Conservation (phyloP, 148 eudicot genomes). For the Amaranthus cruentus region DNA sequence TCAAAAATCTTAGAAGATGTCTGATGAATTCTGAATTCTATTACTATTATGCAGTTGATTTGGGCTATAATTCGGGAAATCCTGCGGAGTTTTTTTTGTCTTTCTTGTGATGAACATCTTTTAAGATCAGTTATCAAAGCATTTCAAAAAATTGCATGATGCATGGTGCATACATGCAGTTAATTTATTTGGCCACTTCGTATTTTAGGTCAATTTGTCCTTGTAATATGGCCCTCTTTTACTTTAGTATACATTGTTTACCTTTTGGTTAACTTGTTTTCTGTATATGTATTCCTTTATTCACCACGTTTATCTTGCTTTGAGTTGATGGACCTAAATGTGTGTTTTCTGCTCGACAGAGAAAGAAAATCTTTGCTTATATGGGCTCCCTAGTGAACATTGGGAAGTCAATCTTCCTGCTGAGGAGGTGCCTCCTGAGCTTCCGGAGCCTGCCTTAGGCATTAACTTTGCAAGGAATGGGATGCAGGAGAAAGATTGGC, state of each 20-base stretch:
- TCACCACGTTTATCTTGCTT: background rate
- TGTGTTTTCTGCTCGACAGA: conserved; percentile 39
- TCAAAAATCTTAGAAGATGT: too few relatives aligned
- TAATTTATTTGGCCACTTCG: background rate
- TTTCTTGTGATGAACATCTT: background rate
- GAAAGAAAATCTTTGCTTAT: conserved; percentile 87
- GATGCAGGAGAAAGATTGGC: conserved; percentile 87
- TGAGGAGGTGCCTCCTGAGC: conserved; percentile 90
- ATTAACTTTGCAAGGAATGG: conserved; percentile 93
- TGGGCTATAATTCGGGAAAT: background rate
- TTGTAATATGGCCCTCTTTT: too few relatives aligned
- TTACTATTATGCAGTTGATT: too few relatives aligned
- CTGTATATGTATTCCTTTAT: background rate
- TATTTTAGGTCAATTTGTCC: background rate
- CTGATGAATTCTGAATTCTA: background rate
- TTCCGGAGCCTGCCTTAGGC: conserved; percentile 93
- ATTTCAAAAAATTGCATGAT: background rate
- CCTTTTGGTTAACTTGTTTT: too few relatives aligned
- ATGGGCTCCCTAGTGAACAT: conserved; percentile 77
- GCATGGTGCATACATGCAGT: background rate
- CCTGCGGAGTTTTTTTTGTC: background rate
- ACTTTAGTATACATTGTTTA: too few relatives aligned
- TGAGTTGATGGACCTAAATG: background rate
- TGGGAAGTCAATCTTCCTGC: conserved; percentile 97
- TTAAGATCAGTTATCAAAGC: background rate